Evolutionary conservation across 768 basidiomycete genomes (phyloP), one percentile per base, ranked within the genome.

Genomic region (Termitomyces sp.): DNA sequence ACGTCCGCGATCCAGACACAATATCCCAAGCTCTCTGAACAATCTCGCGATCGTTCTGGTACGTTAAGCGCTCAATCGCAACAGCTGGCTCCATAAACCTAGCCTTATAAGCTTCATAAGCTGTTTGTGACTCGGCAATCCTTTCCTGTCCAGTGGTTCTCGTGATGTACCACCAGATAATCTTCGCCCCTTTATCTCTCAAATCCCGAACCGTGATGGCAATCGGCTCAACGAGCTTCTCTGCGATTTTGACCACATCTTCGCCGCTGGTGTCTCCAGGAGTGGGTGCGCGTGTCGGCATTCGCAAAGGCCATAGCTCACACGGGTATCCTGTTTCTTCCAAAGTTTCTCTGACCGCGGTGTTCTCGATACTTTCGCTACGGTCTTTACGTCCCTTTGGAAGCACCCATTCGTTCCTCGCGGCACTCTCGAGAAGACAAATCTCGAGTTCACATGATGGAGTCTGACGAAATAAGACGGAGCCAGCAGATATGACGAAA

Each of bases 271-370:
- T 74, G 52, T 81, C 73, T n/a, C 82, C 79, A 0, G 82, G 74
- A 20, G 66, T 63, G 2, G 85, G 83, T 5, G 86, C 86, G n/a
- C 83, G 79, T 15, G 85, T 87, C 51, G 72, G 68, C 76, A 87
- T 79, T 50, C 72, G 74, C 51, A 77, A 71, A 1, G 83, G 80
- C 63, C 84, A 77, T 42, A 84, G 70, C 25, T 70, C 67, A 69
- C 86, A 87, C 4, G 71, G 71, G 65, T 83, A 88, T 5, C 86
- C 86, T 0, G 86, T 87, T 73, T 88, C 86, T 67, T 86, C 88
- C 67, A 77, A 85, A 0, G 86, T 85, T 71, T 89, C 87, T 17
- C 87, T 77, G 5, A 85, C 62, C 0, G 86, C 86, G 2, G 86
- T 76, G 1, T 59, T 65, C 58, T 82, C 79, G 17, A 85, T 72